Base-by-base conservation (phyloP, 495 filamentous ascomycete genomes). In the Penicillium paradoxum region DNA sequence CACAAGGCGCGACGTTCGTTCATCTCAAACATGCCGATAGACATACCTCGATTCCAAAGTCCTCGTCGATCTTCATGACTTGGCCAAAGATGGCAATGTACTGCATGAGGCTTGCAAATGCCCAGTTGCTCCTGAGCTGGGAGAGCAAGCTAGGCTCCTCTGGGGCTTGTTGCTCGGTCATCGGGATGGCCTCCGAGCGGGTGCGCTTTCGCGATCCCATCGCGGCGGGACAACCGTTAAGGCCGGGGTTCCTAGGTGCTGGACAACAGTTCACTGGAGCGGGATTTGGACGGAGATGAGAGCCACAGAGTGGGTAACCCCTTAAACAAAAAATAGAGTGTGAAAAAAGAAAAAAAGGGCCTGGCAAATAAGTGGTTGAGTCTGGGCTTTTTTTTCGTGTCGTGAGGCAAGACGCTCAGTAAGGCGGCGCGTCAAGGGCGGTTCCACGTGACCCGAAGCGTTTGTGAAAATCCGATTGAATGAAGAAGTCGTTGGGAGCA, bases 61-160 rank as follows among this genome's bases (percentile, higher is more conserved):
- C 82, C 58, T 93, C 86, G 63, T 92, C 88, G 52, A 96, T 86
- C 71, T 92, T 95, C 69, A 95, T 84, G 38, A 86, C 82, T 57
- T 85, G 83, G 24, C 91, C 91, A 71, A 98, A 98, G 47, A 90
- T 80, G 59, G 83, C 83, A 48, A 97, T 87, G 74, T 89, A 98
- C 70, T 98, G 93, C 74, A 86, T 90, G 5, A 98, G 78, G 64
- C 90, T 91, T 41, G 93, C 89, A 70, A 98, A 96, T 68, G 97
- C 88, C 91, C 93, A 97, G 73, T 84, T 86, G 66, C 88, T 93
- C 43, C 92, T 79, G 52, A 98, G 77, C 55, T 78, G 83, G 41
- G 85, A 73, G 19, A 96, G 77, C 49, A 84, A 55, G 44, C 71
- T 73, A 40, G 67, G 65, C 56, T 83, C 77, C 56, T 82, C 70